Conservation (phyloP, 331 rosid genomes). For the Erythrophleum ivorense region DNA sequence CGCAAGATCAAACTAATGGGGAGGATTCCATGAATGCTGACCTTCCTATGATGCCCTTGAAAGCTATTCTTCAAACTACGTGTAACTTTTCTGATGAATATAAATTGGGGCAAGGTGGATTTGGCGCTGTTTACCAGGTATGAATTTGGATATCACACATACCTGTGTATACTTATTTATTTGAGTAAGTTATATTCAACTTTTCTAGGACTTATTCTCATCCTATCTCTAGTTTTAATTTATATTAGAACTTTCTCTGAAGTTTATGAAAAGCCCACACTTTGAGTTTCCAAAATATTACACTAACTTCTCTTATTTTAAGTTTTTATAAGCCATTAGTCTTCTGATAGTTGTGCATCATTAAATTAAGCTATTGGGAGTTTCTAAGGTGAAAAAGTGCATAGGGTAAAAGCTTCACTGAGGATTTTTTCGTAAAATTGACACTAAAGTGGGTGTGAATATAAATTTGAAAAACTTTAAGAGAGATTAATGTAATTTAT, state of each 20-base stretch:
- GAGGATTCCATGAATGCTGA: slow-evolving; percentile 24
- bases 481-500: background rate
- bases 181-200: background rate
- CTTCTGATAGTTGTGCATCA: background rate
- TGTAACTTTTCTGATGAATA: too few relatives aligned
- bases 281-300: background rate
- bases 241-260: background rate
- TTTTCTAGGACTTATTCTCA: background rate
- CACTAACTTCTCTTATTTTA: background rate
- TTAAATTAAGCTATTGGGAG: background rate
- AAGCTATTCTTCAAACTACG: too few relatives aligned
- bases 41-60: too few relatives aligned
- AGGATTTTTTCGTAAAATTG: background rate
- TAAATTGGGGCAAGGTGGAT: too few relatives aligned
- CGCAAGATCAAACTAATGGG: slow-evolving; percentile 28
- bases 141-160: background rate
- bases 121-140: too few relatives aligned
- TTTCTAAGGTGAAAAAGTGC: background rate
- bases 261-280: background rate
- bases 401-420: background rate
- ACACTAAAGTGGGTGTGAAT: background rate
- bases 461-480: background rate
- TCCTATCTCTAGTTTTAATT: background rate
- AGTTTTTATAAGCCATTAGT: too few relatives aligned
- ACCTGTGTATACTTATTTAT: background rate